phyloP scores from a whole-genome alignment of 1,139 yeast species.

The Candida mesenterica region DNA sequence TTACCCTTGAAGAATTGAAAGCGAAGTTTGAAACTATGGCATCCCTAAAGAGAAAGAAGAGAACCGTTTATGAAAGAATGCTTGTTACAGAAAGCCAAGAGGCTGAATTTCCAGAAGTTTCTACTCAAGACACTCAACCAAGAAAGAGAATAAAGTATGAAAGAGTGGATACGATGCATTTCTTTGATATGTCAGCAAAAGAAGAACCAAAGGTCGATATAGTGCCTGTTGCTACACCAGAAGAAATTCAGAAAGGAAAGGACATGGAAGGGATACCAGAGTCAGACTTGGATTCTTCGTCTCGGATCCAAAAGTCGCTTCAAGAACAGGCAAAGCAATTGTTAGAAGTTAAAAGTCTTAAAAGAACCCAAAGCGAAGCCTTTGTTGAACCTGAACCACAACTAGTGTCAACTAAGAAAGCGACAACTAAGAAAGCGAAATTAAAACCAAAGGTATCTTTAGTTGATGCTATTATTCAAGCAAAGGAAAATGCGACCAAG shows the following conservation, averaged over 20 bases:
- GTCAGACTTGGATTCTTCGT: background rate
- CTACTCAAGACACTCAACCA: background rate
- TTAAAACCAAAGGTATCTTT: constrained; percentile 24
- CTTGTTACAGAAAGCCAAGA: background rate
- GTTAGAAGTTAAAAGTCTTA: constrained; percentile 5
- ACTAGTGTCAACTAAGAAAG: no score
- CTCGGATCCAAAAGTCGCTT: background rate
- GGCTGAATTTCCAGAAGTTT: no score
- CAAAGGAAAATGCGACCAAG: constrained; percentile 28
- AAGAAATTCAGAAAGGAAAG: no score
- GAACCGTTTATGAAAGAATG: background rate
- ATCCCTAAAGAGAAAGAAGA: background rate
- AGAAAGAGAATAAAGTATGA: constrained; percentile 34
- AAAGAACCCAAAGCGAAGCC: constrained; percentile 2
- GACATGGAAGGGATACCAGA: no score
- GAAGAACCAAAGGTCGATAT: constrained; percentile 2
- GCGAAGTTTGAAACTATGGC: background rate
- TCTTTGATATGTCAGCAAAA: constrained; percentile 24
- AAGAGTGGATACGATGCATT: constrained; percentile 32
- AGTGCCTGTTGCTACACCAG: no score
- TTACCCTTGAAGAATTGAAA: background rate
- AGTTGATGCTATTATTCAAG: constrained; percentile 34
- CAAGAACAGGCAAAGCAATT: background rate
- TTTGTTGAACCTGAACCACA: no score
- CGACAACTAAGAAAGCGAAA: background rate